Evolutionary conservation across 1,139 yeast species (phyloP), one percentile per base, ranked within the genome.

Genomic region (Candida tunisiensis): DNA sequence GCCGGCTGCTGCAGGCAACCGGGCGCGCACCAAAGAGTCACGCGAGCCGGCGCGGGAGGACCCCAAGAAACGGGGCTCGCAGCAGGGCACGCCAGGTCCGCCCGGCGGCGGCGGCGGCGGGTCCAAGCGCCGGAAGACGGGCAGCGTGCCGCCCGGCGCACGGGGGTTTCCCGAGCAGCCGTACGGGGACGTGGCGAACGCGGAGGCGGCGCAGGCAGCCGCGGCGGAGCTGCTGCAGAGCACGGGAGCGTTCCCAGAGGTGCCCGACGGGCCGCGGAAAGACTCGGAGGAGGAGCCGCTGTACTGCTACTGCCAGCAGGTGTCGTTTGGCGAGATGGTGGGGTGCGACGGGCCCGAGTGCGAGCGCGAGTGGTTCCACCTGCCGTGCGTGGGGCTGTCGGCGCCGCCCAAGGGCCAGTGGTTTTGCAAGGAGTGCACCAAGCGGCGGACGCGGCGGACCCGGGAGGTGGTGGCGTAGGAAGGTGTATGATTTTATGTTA

Each of bases 251-350:
- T 6, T 17, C 39, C 43, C 3, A 28, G 28, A 6, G 31, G 35
- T 8, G 28, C 31, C 17, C 28, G 30, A 32, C 21, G 17, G 23
- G 8, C 25, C 13, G 10, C 27, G 12, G 14, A 25, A 29, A 18
- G 33, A 30, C 19, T 36, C 34, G 16, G 34, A 32, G 16, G 23
- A 39, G 15, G 92, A 83, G 44, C 93, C 92, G 3, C 69, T 85
- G 3, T 88, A 88, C 49, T 88, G 98, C 52, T 82, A 82, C 53
- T 88, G 98, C 57, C 82, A 83, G 49, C 94, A 85, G 48, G 93
- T 83, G 1, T 85, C 96, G 3, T 85, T 79, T 50, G 98, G 98
- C 12, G 96, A 88, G 46, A 88, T 88, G 98, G 95, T 88, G 34
- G 98, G 93, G 3, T 88, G 98, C 54, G 98, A 88, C 47, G 94